Evolutionary conservation across 2,329 filamentous ascomycete genomes (phyloP), one percentile per base, ranked within the genome.

Genomic region (Arachnopeziza araneosa): DNA sequence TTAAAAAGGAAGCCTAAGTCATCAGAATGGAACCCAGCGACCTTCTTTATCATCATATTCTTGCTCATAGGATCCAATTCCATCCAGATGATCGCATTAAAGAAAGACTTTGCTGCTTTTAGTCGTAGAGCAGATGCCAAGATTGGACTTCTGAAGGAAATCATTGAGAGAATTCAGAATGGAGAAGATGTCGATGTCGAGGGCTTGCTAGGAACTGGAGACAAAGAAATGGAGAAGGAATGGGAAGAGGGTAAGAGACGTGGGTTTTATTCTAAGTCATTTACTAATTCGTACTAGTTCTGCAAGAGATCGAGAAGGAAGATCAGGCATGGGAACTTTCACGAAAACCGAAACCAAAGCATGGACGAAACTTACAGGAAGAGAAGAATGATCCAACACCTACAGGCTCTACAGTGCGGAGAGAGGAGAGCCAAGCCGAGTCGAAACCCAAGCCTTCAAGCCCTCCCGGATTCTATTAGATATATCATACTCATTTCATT

Each of bases 1-100:
- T 19, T 68, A 63, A 52, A 59, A 49, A 64, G 67, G 50, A 76
- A 76, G 68, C 69, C 73, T 24, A 83, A 80, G 65, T 76, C 81
- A 19, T 87, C 83, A 70, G 83, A 85, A 67, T 90, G 88, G 86
- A 93, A 93, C 67, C 89, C 90, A 2, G 89, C 89, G 22, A 92
- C 87, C 0, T 93, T 91, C 70, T 95, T 87, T 73, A 90, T 93
- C 67, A 79, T 87, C 68, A 90, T 93, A 64, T 92, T 92, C 70
- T 79, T 92, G 50, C 81, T 98, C 64, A 93, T 98, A 65, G 96
- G 96, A 3, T 96, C 91, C 63, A 96, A 97, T 80, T 90, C 93
- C 17, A 97, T 99, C 68, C 90, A 97, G 69, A 90, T 95, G 81
- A 88, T 99, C 70, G 81, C 86, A 44, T 74, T 98, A 68, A 88